Percentiles rank a stretch among this genome's conserved stretches.
These are phyloP conservation scores for Neurospora sp. DNA, from an alignment of 495 filamentous ascomycete species.

Conservation along the genomic window DNA sequence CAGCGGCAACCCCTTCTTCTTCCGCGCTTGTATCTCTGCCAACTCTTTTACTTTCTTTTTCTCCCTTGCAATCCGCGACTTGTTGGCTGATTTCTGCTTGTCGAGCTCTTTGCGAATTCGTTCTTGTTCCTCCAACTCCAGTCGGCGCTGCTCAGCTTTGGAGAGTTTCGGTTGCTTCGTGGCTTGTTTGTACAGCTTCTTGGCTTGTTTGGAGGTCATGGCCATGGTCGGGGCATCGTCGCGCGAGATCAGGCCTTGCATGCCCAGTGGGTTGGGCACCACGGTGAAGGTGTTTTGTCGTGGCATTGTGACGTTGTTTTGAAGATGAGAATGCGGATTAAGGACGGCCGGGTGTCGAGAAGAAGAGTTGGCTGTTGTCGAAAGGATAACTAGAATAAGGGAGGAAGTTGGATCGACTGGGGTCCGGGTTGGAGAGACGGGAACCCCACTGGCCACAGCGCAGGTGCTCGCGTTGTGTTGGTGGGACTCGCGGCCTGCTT, in stretches of 20 bases:
- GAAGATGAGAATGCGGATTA: not conserved
- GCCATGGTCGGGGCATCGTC: slow-evolving; percentile 4
- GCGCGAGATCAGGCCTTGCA: slow-evolving; percentile 13
- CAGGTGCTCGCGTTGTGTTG: not conserved
- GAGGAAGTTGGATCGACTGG: not conserved
- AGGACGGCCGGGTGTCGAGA: not conserved
- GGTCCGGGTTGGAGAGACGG: not conserved
- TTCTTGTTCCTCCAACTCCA: slow-evolving; percentile 34
- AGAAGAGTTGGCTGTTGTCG: not conserved
- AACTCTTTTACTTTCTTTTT: slow-evolving; percentile 34
- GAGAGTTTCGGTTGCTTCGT: slow-evolving; percentile 25
- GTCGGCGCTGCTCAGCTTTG: slow-evolving; percentile 29
- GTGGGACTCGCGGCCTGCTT: not conserved
- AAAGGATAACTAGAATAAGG: not conserved
- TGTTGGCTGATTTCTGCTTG: slow-evolving; percentile 28
- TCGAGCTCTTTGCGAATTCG: slow-evolving; percentile 34
- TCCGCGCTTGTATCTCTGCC: slow-evolving; percentile 24
- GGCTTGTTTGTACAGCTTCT: slow-evolving; percentile 26
- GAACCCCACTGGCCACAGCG: not conserved
- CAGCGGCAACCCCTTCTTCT: slow-evolving; percentile 29
- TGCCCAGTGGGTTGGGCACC: slow-evolving; percentile 15
- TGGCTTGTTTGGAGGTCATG: slow-evolving; percentile 37
- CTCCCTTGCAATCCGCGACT: slow-evolving; percentile 29
- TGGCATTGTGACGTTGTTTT: slow-evolving; percentile 9
- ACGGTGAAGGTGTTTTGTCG: slow-evolving; percentile 17